These are phyloP conservation scores for Vanderwaltozyma verrucispora DNA, from an alignment of 805 yeast species.

Conservation along the genomic window DNA sequence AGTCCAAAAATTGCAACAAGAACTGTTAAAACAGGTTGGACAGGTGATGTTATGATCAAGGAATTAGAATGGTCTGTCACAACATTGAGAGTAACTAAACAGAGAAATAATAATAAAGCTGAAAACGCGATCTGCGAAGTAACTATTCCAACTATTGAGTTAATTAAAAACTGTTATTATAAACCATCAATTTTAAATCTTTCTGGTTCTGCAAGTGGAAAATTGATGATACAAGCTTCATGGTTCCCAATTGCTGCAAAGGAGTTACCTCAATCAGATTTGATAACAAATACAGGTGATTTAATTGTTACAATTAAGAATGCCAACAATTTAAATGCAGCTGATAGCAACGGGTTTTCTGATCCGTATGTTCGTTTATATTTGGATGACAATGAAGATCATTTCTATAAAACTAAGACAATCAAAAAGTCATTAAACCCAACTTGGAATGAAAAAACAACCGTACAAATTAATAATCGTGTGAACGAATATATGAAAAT, in stretches of 20 bases:
- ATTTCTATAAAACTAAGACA: slow-evolving; percentile 63
- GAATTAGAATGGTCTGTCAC: slow-evolving; percentile 69
- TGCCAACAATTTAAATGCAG: slow-evolving; percentile 65
- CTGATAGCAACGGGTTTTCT: slow-evolving; percentile 87
- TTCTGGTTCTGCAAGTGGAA: slow-evolving; percentile 41
- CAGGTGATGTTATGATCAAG: slow-evolving; percentile 67
- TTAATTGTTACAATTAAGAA: slow-evolving; percentile 48
- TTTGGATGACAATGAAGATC: slow-evolving; percentile 49
- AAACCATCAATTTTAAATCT: slow-evolving; percentile 49
- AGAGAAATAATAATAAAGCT: slow-evolving; percentile 42
- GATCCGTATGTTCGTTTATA: slow-evolving; percentile 79
- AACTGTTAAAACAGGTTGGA: slow-evolving; percentile 32
- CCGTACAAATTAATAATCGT: slow-evolving; percentile 49
- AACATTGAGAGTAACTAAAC: slow-evolving; percentile 50
- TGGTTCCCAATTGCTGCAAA: slow-evolving; percentile 67
- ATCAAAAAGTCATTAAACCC: slow-evolving; percentile 85
- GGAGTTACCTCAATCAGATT: slow-evolving; percentile 61
- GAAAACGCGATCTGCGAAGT: slow-evolving; percentile 52
- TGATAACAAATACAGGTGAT: slow-evolving; percentile 64
- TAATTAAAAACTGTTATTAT: slow-evolving; percentile 55
- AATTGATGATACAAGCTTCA: slow-evolving; percentile 49
- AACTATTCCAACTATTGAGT: slow-evolving; percentile 53
- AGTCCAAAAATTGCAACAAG: slow-evolving; percentile 38
- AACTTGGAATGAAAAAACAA: slow-evolving; percentile 67
- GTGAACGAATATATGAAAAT: slow-evolving; percentile 48